phyloP scores from a whole-genome alignment of 176 grass and related monocot species.

The Urochloa ruziziensis region DNA sequence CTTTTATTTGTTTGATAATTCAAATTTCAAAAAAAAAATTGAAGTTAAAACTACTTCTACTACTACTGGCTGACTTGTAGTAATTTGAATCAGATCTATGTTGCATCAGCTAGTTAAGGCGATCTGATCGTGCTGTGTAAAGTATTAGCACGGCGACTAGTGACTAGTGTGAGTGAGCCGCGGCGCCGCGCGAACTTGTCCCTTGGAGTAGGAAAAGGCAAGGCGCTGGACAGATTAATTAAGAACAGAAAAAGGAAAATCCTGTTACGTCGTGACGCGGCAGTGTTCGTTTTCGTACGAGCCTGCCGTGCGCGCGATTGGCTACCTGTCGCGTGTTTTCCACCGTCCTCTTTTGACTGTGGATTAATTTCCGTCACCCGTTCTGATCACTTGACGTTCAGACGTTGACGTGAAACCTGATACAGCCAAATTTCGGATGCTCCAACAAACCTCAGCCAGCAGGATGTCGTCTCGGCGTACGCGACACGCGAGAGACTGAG shows the following conservation, averaged over 20 bases:
- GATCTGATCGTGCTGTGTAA: neutral
- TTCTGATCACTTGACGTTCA: neutral
- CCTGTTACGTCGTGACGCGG: neutral
- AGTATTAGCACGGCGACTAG: neutral
- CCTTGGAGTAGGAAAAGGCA: neutral
- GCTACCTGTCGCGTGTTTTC: neutral
- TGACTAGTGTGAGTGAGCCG: no score
- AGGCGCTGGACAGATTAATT: neutral
- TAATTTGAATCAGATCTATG: neutral
- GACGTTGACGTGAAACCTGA: neutral
- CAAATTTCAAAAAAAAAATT: neutral
- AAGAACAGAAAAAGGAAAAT: no score
- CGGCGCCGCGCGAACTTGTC: neutral
- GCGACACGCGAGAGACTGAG: neutral
- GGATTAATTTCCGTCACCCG: neutral
- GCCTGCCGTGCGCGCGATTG: neutral
- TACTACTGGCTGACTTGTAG: no score
- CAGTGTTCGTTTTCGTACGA: neutral
- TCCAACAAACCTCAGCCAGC: neutral
- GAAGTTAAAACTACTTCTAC: neutral
- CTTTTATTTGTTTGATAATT: no score
- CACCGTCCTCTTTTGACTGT: slow-evolving; percentile 17
- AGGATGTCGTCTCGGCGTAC: neutral
- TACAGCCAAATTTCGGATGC: neutral
- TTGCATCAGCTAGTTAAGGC: neutral